Evolutionary conservation across 768 basidiomycete species (phyloP), one percentile per base, ranked within the genome.

Genomic region (Ramaria sp.): DNA sequence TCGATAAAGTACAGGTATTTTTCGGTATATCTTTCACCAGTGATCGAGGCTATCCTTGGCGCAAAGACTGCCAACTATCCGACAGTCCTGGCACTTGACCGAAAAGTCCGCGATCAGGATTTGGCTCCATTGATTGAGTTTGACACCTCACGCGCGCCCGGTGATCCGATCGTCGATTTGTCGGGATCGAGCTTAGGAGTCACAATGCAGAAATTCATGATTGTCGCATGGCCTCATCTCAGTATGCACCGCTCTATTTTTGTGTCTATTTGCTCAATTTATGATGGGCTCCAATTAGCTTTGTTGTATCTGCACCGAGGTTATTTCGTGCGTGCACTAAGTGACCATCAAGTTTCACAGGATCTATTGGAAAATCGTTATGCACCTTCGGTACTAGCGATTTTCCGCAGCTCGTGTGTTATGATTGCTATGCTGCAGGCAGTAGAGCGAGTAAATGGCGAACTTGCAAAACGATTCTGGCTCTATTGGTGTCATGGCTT

Each of bases 291-390:
- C 22, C 45, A 24, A 30, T 30, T 48, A 85, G 83, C 82, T 65
- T 71, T 85, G 38, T 69, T 85, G n/a, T 85, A 85, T 65, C 69
- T 85, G 38, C 83, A 85, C 61, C 73, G 83, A 59, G 82, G 81
- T 63, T 85, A 85, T 69, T 85, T 85, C 59, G 83, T 83, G 25
- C 75, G 81, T 43, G 83, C 83, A 2, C 75, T 85, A 56, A 82
- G 78, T 60, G 83, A 85, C 61, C 79, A 83, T 62, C 82, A 55
- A 4, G 3, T 27, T 1, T n/a, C 42, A 2, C 53, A 55, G 28
- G 39, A 55, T 55, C 25, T 55, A 12, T 24, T 55, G 45, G 53
- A 55, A 15, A 27, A 28, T n/a, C 53, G 53, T 16, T 55, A 55
- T 37, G 53, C 53, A 2, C 53, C 53, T 30, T 55, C 53, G 42